Evolutionary conservation across 768 basidiomycete species (phyloP).

Genomic region (Suillus variegatus): DNA sequence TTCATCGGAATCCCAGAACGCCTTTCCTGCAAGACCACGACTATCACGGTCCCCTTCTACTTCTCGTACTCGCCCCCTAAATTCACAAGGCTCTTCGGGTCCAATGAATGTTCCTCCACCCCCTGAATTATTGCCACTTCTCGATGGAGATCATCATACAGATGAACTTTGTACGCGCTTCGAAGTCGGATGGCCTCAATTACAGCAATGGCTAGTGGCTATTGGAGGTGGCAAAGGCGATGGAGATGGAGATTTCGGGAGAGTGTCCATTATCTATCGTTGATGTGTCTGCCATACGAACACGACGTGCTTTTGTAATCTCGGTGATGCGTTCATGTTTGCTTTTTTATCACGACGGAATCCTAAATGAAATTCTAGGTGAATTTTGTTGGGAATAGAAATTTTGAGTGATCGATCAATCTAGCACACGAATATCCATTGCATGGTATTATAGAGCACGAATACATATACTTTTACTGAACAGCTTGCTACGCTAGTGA

Average conservation of each 20-base stretch:
- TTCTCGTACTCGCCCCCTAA: slow-evolving; percentile 34
- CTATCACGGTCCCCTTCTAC: slow-evolving; percentile 63
- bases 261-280: slow-evolving; percentile 77
- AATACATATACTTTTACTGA: slow-evolving; percentile 3
- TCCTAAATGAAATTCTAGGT: neutral
- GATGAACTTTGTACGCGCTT: slow-evolving; percentile 88
- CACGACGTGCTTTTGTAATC: neutral
- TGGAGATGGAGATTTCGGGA: slow-evolving; percentile 58
- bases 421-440: neutral
- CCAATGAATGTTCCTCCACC: slow-evolving; percentile 38
- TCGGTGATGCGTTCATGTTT: neutral
- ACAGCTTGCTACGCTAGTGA: slow-evolving; percentile 53
- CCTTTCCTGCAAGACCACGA: slow-evolving; percentile 27
- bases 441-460: neutral
- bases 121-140: slow-evolving; percentile 52
- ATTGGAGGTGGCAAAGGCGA: slow-evolving; percentile 64
- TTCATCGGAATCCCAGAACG: neutral
- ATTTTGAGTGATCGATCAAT: neutral
- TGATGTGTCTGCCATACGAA: slow-evolving; percentile 33
- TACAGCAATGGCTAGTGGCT: slow-evolving; percentile 69
- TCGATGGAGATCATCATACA: slow-evolving; percentile 91
- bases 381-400: neutral
- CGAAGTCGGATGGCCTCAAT: slow-evolving; percentile 78
- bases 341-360: neutral
- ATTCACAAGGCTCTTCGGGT: slow-evolving; percentile 27